phyloP scores from a whole-genome alignment of 495 filamentous ascomycete genomes.

The Podospora fimiseda region DNA sequence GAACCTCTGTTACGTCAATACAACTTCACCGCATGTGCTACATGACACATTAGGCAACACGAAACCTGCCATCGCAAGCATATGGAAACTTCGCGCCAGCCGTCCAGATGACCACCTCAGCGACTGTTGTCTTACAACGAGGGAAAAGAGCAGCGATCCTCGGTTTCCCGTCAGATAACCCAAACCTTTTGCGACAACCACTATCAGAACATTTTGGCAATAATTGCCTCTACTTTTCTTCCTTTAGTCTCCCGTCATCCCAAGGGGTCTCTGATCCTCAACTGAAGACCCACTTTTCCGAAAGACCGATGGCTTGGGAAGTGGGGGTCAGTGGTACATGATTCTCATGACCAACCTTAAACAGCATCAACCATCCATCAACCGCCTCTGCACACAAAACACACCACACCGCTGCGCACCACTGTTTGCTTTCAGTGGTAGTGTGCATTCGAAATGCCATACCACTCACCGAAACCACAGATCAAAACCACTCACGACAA shows the following conservation, averaged over 20 bases:
- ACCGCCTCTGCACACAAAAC: not conserved
- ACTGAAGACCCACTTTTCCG: not conserved
- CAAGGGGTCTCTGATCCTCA: not conserved
- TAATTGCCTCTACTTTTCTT: not conserved
- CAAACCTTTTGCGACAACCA: not conserved
- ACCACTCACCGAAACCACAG: not conserved
- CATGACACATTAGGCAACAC: not conserved
- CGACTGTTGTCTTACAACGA: not conserved
- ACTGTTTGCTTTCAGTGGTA: too few relatives aligned
- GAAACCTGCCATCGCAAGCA: not conserved
- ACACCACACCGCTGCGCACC: not conserved
- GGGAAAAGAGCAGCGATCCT: too few relatives aligned
- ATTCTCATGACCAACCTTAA: not conserved
- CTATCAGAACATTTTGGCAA: not conserved
- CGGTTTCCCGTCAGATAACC: too few relatives aligned
- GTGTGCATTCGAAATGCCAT: too few relatives aligned
- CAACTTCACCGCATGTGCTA: too few relatives aligned
- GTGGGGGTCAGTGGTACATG: not conserved
- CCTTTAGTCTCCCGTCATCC: not conserved
- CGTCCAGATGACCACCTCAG: not conserved
- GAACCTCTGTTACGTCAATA: not conserved
- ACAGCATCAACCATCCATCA: not conserved
- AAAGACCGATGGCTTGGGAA: not conserved
- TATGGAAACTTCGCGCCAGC: not conserved
- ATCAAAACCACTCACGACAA: not conserved